Evolutionary conservation across 2,329 filamentous ascomycete genomes (phyloP).

Genomic region (Colletotrichum musicola): DNA sequence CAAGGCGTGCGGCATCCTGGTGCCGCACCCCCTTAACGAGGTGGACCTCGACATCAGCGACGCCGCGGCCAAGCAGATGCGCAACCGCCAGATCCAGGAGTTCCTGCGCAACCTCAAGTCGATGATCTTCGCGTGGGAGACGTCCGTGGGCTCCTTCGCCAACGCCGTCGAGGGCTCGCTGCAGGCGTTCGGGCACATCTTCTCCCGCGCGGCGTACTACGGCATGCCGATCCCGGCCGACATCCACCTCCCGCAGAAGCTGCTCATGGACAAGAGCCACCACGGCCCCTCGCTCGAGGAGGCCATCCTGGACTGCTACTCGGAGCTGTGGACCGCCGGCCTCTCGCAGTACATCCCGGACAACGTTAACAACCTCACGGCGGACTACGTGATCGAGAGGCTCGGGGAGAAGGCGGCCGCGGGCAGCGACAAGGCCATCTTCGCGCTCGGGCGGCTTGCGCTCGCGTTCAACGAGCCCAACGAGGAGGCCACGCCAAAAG

Average conservation of each 20-base stretch:
- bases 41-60: constrained; percentile 50
- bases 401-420: constrained; percentile 79
- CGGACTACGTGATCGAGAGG: constrained; percentile 67
- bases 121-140: constrained; percentile 60
- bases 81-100: constrained; percentile 31
- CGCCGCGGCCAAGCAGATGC: constrained; percentile 43
- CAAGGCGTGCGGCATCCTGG: constrained; percentile 80
- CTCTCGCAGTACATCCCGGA: constrained; percentile 47
- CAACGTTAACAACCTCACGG: constrained; percentile 44
- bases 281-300: constrained; percentile 54
- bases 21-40: constrained; percentile 69
- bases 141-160: constrained; percentile 57
- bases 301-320: constrained; percentile 57
- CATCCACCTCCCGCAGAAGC: constrained; percentile 46
- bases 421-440: constrained; percentile 84
- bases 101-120: constrained; percentile 48
- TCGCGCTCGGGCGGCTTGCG: constrained; percentile 82
- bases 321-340: constrained; percentile 61
- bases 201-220: constrained; percentile 61
- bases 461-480: constrained; percentile 66
- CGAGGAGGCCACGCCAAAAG: constrained; percentile 42
- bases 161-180: constrained; percentile 62
- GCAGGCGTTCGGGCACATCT: constrained; percentile 58
- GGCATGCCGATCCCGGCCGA: constrained; percentile 45
- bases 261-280: constrained; percentile 47